Evolutionary conservation across 2,329 filamentous ascomycete species (phyloP).

Genomic region (Aspergillus tamarii): DNA sequence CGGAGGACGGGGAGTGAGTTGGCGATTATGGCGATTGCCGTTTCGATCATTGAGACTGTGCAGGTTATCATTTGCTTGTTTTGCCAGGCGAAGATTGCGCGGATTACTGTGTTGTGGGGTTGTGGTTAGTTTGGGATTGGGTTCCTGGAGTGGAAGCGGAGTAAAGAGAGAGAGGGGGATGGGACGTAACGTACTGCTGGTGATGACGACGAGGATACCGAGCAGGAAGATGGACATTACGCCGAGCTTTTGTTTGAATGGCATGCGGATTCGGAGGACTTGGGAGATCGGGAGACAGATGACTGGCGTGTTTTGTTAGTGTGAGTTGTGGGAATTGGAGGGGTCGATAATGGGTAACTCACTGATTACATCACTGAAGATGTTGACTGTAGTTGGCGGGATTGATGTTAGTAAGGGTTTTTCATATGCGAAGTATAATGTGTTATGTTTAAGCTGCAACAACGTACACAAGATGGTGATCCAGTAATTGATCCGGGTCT

Average conservation of each 20-base stretch:
- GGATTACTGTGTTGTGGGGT: conserved; percentile 18
- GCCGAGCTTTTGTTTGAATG: conserved; percentile 22
- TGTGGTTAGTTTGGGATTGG: not conserved
- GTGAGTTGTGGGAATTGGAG: not conserved
- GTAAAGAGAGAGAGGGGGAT: not conserved
- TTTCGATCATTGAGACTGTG: conserved; percentile 30
- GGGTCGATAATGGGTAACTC: not conserved
- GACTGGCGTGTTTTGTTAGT: conserved; percentile 12
- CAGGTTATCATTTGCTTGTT: conserved; percentile 29
- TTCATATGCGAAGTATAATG: too few species aligned
- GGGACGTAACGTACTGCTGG: conserved; percentile 21
- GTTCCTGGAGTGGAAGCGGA: not conserved
- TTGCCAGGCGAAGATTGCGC: conserved; percentile 24
- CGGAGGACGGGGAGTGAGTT: conserved; percentile 23
- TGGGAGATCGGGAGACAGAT: conserved; percentile 27
- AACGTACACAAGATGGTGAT: conserved; percentile 25
- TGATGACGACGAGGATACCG: conserved; percentile 22
- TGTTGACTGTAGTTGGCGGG: conserved; percentile 17
- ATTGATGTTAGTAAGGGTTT: not conserved
- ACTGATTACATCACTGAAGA: conserved; percentile 26
- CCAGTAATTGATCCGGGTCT: conserved; percentile 23
- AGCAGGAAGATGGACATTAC: conserved; percentile 25
- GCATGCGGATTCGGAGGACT: conserved; percentile 23
- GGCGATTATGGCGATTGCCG: conserved; percentile 25
- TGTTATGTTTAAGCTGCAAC: too few species aligned